phyloP scores from a whole-genome alignment of 179 eudicot genomes.

The Spinacia oleracea region DNA sequence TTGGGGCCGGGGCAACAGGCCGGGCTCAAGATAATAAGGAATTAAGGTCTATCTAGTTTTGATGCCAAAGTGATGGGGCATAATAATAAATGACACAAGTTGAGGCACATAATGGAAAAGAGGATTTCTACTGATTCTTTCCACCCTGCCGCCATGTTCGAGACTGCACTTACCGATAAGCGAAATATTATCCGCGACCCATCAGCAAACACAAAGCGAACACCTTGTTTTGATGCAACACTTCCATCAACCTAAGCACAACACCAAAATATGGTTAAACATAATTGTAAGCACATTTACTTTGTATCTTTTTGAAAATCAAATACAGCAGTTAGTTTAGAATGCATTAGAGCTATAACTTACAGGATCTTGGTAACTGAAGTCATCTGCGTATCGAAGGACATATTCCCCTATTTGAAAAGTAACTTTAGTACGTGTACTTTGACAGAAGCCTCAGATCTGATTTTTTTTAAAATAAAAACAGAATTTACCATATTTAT shows the following conservation, averaged over 20 bases:
- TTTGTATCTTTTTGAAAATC: neutral
- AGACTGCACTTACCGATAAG: conserved; percentile 54
- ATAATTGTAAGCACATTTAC: neutral
- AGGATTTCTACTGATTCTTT: neutral
- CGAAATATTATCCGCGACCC: conserved; percentile 95
- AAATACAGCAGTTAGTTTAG: neutral
- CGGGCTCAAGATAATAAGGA: no score
- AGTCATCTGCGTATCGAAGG: conserved; percentile 89
- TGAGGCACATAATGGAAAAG: neutral
- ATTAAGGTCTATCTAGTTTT: no score
- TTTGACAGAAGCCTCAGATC: neutral
- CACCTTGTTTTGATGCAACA: conserved; percentile 89
- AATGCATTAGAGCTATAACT: conserved; percentile 34
- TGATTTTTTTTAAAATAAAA: neutral
- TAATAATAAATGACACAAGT: no score
- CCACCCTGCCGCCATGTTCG: neutral
- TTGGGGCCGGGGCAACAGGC: no score
- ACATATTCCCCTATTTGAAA: conserved; percentile 61
- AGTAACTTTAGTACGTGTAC: conserved; percentile 27
- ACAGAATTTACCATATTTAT: conserved; percentile 58
- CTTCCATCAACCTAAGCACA: conserved; percentile 78
- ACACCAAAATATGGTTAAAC: neutral
- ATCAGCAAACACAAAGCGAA: conserved; percentile 91
- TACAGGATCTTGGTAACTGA: conserved; percentile 88
- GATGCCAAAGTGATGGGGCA: neutral